Percentiles rank a stretch among this genome's conserved stretches.
Conservation (phyloP, 768 basidiomycete genomes). For the Kwoniella sp. region DNA sequence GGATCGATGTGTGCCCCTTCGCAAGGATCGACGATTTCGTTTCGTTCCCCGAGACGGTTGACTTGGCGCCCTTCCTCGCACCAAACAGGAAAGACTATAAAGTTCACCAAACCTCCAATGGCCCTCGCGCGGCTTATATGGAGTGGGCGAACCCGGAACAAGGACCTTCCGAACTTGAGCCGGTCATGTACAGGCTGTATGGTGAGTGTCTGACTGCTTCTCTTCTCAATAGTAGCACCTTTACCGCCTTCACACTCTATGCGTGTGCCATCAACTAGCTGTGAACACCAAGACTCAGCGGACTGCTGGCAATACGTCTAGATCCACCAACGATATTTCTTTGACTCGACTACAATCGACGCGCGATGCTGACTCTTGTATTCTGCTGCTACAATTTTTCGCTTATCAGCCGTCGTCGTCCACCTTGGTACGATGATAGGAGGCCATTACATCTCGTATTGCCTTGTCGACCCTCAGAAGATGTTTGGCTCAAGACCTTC, state of each 20-base stretch:
- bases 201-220: constrained; percentile 27
- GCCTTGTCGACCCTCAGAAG: constrained; percentile 52
- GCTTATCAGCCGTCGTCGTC: constrained; percentile 49
- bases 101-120: constrained; percentile 35
- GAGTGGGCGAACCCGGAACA: constrained; percentile 49
- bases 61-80: constrained; percentile 81
- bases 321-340: no score
- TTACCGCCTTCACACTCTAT: no score
- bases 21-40: constrained; percentile 84
- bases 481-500: constrained; percentile 32
- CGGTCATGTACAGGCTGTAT: constrained; percentile 54
- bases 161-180: constrained; percentile 40
- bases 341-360: not conserved
- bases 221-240: no score
- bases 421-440: constrained; percentile 63
- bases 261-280: no score
- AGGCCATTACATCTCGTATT: constrained; percentile 86
- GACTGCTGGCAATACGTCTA: no score
- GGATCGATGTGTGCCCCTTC: not conserved
- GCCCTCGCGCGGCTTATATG: constrained; percentile 50
- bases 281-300: no score
- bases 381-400: not conserved
- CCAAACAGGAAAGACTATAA: constrained; percentile 61
- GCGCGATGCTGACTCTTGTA: not conserved
- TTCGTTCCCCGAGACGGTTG: constrained; percentile 82